Evolutionary conservation across 139 green algal species (phyloP).

Genomic region (Micractinium sp.): DNA sequence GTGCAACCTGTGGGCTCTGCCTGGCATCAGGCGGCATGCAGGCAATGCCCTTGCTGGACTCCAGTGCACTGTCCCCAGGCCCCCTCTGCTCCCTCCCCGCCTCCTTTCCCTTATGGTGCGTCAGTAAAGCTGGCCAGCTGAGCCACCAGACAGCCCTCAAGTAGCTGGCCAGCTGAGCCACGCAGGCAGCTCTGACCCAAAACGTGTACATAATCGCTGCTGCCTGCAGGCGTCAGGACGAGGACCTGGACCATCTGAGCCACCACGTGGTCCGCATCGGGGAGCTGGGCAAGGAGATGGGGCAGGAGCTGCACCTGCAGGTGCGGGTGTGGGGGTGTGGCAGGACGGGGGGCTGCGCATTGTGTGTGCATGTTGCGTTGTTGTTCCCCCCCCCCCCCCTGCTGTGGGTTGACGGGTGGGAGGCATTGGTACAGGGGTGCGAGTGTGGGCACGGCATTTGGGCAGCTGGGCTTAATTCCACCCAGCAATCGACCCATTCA

Average conservation of each 20-base stretch:
- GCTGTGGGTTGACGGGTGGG: too few relatives aligned
- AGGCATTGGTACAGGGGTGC: too few relatives aligned
- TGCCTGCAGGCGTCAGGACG: slow-evolving; percentile 76
- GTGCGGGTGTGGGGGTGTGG: not conserved
- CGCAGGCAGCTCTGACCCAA: too few relatives aligned
- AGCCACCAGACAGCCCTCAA: too few relatives aligned
- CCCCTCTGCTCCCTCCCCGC: not conserved
- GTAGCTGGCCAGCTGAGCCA: too few relatives aligned
- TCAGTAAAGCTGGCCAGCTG: not conserved
- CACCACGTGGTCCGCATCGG: slow-evolving; percentile 78
- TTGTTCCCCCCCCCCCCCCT: too few relatives aligned
- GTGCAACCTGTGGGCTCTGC: too few relatives aligned
- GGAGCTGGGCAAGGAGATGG: slow-evolving; percentile 78
- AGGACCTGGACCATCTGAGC: slow-evolving; percentile 79
- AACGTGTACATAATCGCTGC: not conserved
- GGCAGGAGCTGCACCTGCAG: slow-evolving; percentile 69
- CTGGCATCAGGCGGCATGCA: not conserved
- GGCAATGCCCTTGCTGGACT: not conserved
- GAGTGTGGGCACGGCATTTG: too few relatives aligned
- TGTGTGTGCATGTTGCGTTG: not conserved
- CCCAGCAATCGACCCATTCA: too few relatives aligned
- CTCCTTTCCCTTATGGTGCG: not conserved
- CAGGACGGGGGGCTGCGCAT: too few relatives aligned
- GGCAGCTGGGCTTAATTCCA: too few relatives aligned
- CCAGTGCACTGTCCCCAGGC: not conserved